These are phyloP conservation scores for Ophiostoma novo-ulmi DNA, from an alignment of 2,329 filamentous ascomycete species.

Conservation along the genomic window DNA sequence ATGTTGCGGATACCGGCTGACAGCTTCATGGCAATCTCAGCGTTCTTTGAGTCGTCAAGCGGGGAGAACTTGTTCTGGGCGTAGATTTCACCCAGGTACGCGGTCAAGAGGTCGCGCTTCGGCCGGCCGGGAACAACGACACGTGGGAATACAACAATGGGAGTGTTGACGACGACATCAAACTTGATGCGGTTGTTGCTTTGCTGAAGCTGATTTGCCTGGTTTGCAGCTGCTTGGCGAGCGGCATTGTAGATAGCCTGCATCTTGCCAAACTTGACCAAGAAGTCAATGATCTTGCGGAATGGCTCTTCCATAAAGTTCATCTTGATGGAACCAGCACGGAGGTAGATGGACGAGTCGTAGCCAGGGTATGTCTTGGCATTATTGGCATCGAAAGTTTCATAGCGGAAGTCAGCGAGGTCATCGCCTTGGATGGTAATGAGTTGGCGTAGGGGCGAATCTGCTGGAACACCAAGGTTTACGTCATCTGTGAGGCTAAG, in stretches of 20 bases:
- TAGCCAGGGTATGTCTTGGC: slow-evolving; percentile 79
- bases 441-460: slow-evolving; percentile 76
- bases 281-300: slow-evolving; percentile 94
- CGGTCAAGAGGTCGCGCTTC: slow-evolving; percentile 77
- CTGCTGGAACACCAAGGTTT: slow-evolving; percentile 77
- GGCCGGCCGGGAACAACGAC: slow-evolving; percentile 64
- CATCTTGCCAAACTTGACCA: slow-evolving; percentile 99
- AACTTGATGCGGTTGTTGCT: slow-evolving; percentile 88
- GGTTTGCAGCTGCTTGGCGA: slow-evolving; percentile 85
- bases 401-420: slow-evolving; percentile 92
- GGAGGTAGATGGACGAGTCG: slow-evolving; percentile 82
- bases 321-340: slow-evolving; percentile 90
- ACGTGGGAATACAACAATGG: slow-evolving; percentile 90
- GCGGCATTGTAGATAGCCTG: slow-evolving; percentile 98
- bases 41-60: slow-evolving; percentile 68
- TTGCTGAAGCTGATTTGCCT: slow-evolving; percentile 89
- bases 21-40: slow-evolving; percentile 80
- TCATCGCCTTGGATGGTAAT: slow-evolving; percentile 95
- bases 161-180: slow-evolving; percentile 87
- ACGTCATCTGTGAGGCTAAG: slow-evolving; percentile 88
- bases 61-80: slow-evolving; percentile 88
- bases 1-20: slow-evolving; percentile 89
- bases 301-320: slow-evolving; percentile 98
- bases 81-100: slow-evolving; percentile 95
- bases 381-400: slow-evolving; percentile 78